Conservation (phyloP, 23 red algal species). For the Rhodosorus marinus region DNA sequence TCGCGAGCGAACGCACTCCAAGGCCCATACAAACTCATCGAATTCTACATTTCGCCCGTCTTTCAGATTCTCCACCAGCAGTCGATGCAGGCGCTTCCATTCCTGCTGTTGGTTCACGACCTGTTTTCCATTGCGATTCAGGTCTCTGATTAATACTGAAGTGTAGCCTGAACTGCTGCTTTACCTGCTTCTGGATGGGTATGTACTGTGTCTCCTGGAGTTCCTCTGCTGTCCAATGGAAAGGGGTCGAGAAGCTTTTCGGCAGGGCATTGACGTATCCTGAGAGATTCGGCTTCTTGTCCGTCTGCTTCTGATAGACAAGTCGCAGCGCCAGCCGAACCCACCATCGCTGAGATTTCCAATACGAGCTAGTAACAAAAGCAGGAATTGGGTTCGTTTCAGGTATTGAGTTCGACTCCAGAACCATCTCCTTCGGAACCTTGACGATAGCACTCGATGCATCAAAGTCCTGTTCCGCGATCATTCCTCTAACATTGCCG, state of each 20-base stretch:
- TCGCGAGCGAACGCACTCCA: constrained; percentile 39
- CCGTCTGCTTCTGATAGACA: not conserved
- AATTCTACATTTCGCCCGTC: constrained; percentile 7
- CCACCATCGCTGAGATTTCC: not conserved
- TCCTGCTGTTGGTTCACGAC: no score
- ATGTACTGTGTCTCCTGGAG: not conserved
- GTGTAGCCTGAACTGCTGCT: not conserved
- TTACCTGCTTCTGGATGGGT: not conserved
- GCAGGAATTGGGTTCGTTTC: not conserved
- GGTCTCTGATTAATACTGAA: not conserved
- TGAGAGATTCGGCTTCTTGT: not conserved
- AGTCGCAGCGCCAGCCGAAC: not conserved
- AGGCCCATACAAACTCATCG: constrained; percentile 44
- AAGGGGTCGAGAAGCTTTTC: not conserved
- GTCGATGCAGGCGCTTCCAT: no score
- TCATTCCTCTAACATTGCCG: no score
- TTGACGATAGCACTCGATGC: no score
- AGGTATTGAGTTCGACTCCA: no score
- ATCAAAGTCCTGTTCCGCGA: no score
- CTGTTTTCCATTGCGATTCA: no score
- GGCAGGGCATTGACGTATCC: not conserved
- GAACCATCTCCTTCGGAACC: no score
- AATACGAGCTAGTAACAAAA: not conserved
- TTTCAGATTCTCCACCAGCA: not conserved
- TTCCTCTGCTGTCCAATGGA: not conserved